These are phyloP conservation scores for Ilyonectria sp. DNA, from an alignment of 2,329 filamentous ascomycete genomes.

Conservation along the genomic window DNA sequence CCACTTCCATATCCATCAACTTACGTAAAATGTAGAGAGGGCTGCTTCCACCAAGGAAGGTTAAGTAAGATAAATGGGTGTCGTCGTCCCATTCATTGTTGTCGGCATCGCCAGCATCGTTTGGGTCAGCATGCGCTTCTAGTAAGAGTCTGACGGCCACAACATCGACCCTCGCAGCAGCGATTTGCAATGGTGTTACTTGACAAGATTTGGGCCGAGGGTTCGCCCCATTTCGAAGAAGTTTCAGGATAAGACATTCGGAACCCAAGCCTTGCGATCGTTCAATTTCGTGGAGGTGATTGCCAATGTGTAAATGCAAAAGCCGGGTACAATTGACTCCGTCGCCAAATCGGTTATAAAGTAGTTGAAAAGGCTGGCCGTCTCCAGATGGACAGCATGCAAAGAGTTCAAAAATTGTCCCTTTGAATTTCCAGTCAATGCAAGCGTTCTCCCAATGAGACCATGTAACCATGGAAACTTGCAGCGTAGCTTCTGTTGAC, in stretches of 20 bases:
- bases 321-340: background rate
- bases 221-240: background rate
- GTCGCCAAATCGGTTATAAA: background rate
- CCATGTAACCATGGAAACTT: background rate
- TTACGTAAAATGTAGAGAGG: conserved; percentile 6
- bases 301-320: background rate
- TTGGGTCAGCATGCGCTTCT: conserved; percentile 1
- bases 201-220: conserved; percentile 12
- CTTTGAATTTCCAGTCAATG: background rate
- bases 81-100: background rate
- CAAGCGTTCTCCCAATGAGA: background rate
- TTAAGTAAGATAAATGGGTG: background rate
- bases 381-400: background rate
- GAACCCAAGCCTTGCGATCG: background rate
- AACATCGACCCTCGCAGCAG: background rate
- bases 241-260: background rate
- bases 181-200: conserved; percentile 17
- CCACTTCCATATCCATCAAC: background rate
- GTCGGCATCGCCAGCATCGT: background rate
- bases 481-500: background rate
- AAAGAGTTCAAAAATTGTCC: background rate
- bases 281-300: background rate
- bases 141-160: background rate
- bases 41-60: background rate
- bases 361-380: background rate